Conservation (phyloP, 2,329 filamentous ascomycete genomes). For the Aureobasidium sp. region DNA sequence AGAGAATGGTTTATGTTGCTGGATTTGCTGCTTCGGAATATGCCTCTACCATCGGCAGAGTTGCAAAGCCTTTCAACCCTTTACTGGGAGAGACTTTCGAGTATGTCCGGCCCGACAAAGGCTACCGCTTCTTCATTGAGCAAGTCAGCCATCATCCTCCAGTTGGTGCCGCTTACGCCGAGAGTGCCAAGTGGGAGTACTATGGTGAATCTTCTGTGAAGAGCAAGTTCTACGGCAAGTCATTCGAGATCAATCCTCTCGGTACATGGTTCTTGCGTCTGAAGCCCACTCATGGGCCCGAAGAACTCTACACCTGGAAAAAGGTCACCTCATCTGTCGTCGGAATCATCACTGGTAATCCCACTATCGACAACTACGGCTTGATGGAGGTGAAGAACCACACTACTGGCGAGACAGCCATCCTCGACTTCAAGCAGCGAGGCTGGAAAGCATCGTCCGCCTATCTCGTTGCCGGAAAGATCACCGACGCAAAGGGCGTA, state of each 20-base stretch:
- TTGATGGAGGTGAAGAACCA: constrained; percentile 96
- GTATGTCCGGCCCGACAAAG: constrained; percentile 90
- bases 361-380: constrained; percentile 95
- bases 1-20: constrained; percentile 88
- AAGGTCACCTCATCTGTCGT: constrained; percentile 97
- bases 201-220: constrained; percentile 90
- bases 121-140: constrained; percentile 96
- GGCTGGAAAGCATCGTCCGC: constrained; percentile 94
- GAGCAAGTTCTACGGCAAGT: constrained; percentile 95
- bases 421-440: constrained; percentile 86
- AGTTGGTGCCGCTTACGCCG: constrained; percentile 85
- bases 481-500: constrained; percentile 68
- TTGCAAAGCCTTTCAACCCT: constrained; percentile 97
- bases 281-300: constrained; percentile 58
- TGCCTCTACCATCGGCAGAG: constrained; percentile 89
- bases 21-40: constrained; percentile 96
- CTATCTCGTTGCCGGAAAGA: constrained; percentile 79
- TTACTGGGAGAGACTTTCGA: constrained; percentile 94
- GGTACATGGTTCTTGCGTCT: constrained; percentile 95
- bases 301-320: constrained; percentile 94
- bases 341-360: constrained; percentile 94
- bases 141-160: constrained; percentile 97
- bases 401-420: constrained; percentile 85
- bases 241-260: constrained; percentile 91
- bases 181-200: constrained; percentile 92